Percentiles rank a stretch among this genome's conserved stretches.
Evolutionary conservation across 805 yeast species (phyloP).

Genomic region (Myxozyma melibiosi): DNA sequence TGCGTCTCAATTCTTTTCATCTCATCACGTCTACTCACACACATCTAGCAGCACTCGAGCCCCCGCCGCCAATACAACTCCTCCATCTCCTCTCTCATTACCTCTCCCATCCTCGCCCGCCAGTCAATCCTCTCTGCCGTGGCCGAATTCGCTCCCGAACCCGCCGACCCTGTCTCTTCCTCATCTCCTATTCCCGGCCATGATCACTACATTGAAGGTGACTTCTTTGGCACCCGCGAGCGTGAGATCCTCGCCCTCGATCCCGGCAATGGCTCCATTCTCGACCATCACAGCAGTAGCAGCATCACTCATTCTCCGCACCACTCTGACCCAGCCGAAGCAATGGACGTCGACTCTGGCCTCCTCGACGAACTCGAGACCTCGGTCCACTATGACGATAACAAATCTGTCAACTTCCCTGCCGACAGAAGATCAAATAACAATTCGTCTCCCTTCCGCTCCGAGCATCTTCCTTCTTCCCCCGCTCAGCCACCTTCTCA

Average conservation of each 20-base stretch:
- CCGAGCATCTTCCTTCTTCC: no score
- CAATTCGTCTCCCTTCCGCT: neutral
- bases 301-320: constrained; percentile 5
- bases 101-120: constrained; percentile 3
- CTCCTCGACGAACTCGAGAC: constrained; percentile 4
- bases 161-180: constrained; percentile 8
- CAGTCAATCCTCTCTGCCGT: constrained; percentile 21
- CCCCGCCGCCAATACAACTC: neutral
- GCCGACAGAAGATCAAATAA: neutral
- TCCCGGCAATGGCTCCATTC: constrained; percentile 1
- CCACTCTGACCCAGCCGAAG: neutral
- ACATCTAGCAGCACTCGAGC: neutral
- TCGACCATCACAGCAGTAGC: neutral
- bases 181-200: constrained; percentile 17
- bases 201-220: constrained; percentile 17
- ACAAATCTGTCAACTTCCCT: neutral
- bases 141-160: constrained; percentile 21
- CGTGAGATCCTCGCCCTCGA: constrained; percentile 22
- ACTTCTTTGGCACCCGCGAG: constrained; percentile 26
- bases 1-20: neutral
- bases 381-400: constrained; percentile 1
- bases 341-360: neutral
- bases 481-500: no score
- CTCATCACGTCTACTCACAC: neutral
- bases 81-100: neutral